Evolutionary conservation across 2,329 filamentous ascomycete genomes (phyloP), one percentile per base, ranked within the genome.

Genomic region (Elsinoe arachidis): DNA sequence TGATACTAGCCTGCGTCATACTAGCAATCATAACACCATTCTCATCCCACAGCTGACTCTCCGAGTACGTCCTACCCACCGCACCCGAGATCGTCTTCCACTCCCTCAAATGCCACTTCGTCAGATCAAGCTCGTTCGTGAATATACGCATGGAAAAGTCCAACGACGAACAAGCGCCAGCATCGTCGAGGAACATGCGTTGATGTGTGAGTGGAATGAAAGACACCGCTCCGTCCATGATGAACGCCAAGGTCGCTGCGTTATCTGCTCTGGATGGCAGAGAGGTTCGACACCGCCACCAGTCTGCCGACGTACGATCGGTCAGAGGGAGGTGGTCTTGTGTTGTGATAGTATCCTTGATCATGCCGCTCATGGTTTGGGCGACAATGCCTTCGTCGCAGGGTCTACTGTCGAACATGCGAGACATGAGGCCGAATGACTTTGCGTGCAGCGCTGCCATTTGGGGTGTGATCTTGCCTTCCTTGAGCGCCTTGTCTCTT

Each of bases 61-160:
- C 77, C 1, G 68, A 67, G 63, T 71, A 80, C 1, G 75, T 73
- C 26, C 78, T 66, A 1, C 76, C 77, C 19, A 67, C 67, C 0
- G 67, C 71, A 1, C 66, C 77, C 1, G 66, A 66, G 9, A 66
- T 63, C 0, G 73, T 74, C 47, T 59, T 67, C 33, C 73, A 66
- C 66, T 79, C 74, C 41, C 68, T 66, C 37, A 80, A 56, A 63
- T 73, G 68, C 76, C 77, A 80, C 19, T 68, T 51, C 5, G 63
- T 61, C 41, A 78, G 7, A 54, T 77, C 68, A 0, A 76, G 57
- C 0, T 70, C 68, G 0, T 67, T 70, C 1, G 64, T 65, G 59
- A 77, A 75, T 5, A 77, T 61, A 0, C 78, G 67, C 57, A 80
- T 58, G 2, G 78, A 72, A 63, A 80, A 80, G 61, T 80, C 78